These are phyloP conservation scores for Diutina siamensis DNA, from an alignment of 1,139 yeast genomes.

Conservation along the genomic window DNA sequence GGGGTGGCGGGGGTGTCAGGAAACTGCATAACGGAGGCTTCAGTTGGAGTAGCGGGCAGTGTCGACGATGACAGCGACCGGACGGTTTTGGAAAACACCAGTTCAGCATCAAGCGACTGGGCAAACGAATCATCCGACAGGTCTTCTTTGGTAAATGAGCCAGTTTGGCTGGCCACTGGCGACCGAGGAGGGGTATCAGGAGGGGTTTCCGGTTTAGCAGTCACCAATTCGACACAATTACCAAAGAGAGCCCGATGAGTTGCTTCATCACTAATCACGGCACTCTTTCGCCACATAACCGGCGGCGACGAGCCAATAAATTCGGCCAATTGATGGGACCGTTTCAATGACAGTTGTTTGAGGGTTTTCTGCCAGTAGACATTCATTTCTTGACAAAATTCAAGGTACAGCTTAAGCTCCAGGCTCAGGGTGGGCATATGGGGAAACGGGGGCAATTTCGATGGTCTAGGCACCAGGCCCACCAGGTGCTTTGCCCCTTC, in stretches of 20 bases:
- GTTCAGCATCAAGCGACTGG: not conserved
- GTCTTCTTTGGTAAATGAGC: not conserved
- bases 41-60: not conserved
- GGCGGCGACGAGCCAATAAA: not conserved
- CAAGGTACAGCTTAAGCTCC: not conserved
- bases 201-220: not conserved
- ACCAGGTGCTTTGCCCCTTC: not conserved
- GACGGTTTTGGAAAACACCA: not conserved
- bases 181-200: not conserved
- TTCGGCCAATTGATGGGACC: slow-evolving; percentile 2
- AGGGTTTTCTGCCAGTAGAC: not conserved
- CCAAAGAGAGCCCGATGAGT: not conserved
- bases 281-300: not conserved
- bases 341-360: not conserved
- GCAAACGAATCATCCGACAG: not conserved
- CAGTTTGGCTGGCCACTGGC: not conserved
- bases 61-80: not conserved
- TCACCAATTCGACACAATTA: not conserved
- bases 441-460: not conserved
- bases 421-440: not conserved
- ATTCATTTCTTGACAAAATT: not conserved
- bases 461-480: no score
- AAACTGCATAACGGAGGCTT: not conserved
- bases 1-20: slow-evolving; percentile 5
- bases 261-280: not conserved